Base-by-base conservation (phyloP, 2,329 filamentous ascomycete genomes). In the Ascochyta fabae region DNA sequence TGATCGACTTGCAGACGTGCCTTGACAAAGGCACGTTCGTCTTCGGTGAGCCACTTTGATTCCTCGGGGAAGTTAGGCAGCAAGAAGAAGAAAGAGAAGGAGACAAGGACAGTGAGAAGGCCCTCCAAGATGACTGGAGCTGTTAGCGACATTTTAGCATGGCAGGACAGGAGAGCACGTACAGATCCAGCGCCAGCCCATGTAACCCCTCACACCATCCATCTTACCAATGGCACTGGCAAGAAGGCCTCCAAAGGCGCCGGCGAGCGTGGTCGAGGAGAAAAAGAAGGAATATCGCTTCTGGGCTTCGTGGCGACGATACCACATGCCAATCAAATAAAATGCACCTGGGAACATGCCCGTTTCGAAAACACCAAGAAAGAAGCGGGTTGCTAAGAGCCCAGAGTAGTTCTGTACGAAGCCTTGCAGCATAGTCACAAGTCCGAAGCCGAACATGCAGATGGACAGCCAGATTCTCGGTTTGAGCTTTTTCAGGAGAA, bases 241-340 rank as follows among this genome's bases (percentile, higher is more conserved):
- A 4, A 97, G 82, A 1, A 97, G 83, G 2, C 92, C 92, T 39
- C 91, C 92, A 67, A 96, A 97, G 0, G 92, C 90, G 29, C 90
- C 90, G 1, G 90, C 90, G 3, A 94, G 79, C 0, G 88, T 90
- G 0, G 90, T 93, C 26, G 84, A 91, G 68, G 85, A 88, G 81
- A 98, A 98, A 82, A 98, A 98, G 80, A 98, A 93, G 15, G 88
- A 90, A 78, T 93, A 97, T 27, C 95, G 87, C 69, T 92, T 91
- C 77, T 98, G 94, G 2, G 93, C 92, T 77, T 98, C 95, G 40
- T 82, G 81, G 56, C 94, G 86, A 56, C 88, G 87, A 68, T 98
- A 99, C 92, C 90, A 96, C 88, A 94, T 94, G 54, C 90, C 87
- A 58, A 92, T 87, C 7, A 93, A 78, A 69, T 92, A 90, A 70